Evolutionary conservation across 495 filamentous ascomycete genomes (phyloP).

Genomic region (Tuber microsphaerosporum): DNA sequence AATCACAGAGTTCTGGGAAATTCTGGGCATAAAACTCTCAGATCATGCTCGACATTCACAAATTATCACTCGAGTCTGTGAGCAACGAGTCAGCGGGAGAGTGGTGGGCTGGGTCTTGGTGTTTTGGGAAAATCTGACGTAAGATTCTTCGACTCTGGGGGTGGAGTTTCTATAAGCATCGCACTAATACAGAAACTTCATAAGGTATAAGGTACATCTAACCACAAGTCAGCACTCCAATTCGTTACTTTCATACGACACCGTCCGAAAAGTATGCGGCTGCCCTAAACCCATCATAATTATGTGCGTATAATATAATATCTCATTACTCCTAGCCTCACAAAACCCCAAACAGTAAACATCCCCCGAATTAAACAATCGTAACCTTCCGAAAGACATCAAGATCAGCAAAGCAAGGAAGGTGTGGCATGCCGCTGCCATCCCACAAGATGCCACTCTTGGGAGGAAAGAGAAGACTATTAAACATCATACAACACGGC

Average conservation of each 20-base stretch:
- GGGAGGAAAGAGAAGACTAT: neutral
- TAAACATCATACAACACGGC: neutral
- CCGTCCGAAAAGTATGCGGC: neutral
- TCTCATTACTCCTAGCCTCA: neutral
- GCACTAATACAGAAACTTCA: neutral
- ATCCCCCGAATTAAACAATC: neutral
- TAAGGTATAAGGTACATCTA: neutral
- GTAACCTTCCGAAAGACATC: neutral
- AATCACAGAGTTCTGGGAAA: neutral
- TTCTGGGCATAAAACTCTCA: neutral
- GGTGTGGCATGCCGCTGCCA: neutral
- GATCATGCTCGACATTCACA: neutral
- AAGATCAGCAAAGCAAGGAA: neutral
- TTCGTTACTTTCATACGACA: neutral
- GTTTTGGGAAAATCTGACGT: neutral
- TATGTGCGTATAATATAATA: neutral
- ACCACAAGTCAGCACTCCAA: neutral
- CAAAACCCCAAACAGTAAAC: neutral
- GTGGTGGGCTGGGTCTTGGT: neutral
- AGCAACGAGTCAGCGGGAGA: neutral
- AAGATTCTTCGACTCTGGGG: neutral
- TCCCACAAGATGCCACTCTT: neutral
- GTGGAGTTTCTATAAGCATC: neutral
- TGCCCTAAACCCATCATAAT: neutral
- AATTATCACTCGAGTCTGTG: neutral